These are phyloP conservation scores for Zelopaecilomyces penicillatus DNA, from an alignment of 2,329 filamentous ascomycete genomes.

Conservation along the genomic window DNA sequence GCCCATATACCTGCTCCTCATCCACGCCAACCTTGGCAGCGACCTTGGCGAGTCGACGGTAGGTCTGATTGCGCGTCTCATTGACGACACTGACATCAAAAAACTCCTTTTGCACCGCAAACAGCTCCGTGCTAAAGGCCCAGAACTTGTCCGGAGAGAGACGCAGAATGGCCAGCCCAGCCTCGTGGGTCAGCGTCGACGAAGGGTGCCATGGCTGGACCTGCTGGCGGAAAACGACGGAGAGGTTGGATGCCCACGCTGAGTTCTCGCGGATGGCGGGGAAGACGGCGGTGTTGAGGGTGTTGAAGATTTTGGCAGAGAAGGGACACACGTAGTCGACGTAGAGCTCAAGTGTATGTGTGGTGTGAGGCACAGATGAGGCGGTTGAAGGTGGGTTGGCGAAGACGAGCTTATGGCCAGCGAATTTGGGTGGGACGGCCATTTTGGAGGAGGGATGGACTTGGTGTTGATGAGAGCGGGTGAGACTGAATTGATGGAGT, in stretches of 20 bases:
- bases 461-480: neutral
- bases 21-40: slow-evolving; percentile 60
- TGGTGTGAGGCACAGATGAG: slow-evolving; percentile 32
- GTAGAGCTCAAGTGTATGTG: slow-evolving; percentile 57
- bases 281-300: slow-evolving; percentile 37
- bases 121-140: slow-evolving; percentile 63
- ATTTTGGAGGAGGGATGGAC: slow-evolving; percentile 33
- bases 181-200: slow-evolving; percentile 73
- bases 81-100: slow-evolving; percentile 81
- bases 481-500: neutral
- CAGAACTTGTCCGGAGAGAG: slow-evolving; percentile 67
- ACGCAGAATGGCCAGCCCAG: slow-evolving; percentile 69
- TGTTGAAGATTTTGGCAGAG: slow-evolving; percentile 64
- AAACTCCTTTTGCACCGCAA: slow-evolving; percentile 60
- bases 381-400: slow-evolving; percentile 23
- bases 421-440: slow-evolving; percentile 71
- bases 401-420: slow-evolving; percentile 58
- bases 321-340: slow-evolving; percentile 87
- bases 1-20: slow-evolving; percentile 57
- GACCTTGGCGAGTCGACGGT: slow-evolving; percentile 68
- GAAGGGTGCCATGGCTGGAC: slow-evolving; percentile 94
- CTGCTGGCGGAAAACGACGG: slow-evolving; percentile 82
- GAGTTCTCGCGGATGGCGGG: slow-evolving; percentile 57
- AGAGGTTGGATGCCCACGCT: slow-evolving; percentile 45
- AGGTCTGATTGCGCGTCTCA: slow-evolving; percentile 78